These are phyloP conservation scores for Coleophoma cylindrospora DNA, from an alignment of 2,329 filamentous ascomycete species.

Conservation along the genomic window DNA sequence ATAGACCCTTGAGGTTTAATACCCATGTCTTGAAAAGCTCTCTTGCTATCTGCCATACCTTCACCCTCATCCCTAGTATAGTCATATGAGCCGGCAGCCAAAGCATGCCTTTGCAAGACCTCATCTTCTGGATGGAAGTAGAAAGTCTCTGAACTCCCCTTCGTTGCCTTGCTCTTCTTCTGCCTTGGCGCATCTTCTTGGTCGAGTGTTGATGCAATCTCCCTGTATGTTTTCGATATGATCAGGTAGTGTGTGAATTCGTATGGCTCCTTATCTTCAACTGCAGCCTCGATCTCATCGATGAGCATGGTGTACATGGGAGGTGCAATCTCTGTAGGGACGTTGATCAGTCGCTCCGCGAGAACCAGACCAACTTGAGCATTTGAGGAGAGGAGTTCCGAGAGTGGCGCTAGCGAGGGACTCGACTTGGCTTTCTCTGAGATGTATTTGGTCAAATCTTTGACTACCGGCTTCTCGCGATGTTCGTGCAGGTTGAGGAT, in stretches of 20 bases:
- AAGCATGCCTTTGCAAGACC: slow-evolving; percentile 71
- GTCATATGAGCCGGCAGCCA: slow-evolving; percentile 65
- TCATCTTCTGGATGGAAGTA: slow-evolving; percentile 98
- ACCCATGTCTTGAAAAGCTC: slow-evolving; percentile 90
- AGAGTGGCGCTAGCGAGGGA: slow-evolving; percentile 49
- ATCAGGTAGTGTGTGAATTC: slow-evolving; percentile 91
- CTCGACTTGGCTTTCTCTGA: slow-evolving; percentile 44
- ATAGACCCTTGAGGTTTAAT: slow-evolving; percentile 79
- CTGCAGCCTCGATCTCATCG: slow-evolving; percentile 83
- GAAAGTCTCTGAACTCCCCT: slow-evolving; percentile 59
- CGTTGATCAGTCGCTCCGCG: slow-evolving; percentile 93
- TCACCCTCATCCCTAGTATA: slow-evolving; percentile 77
- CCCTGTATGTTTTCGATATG: slow-evolving; percentile 85
- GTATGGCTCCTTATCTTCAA: slow-evolving; percentile 89
- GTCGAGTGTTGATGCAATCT: slow-evolving; percentile 78
- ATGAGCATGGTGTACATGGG: slow-evolving; percentile 93
- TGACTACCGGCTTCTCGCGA: slow-evolving; percentile 67
- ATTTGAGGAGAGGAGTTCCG: slow-evolving; percentile 50
- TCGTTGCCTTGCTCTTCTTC: slow-evolving; percentile 64
- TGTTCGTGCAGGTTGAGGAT: slow-evolving; percentile 80
- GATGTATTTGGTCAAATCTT: slow-evolving; percentile 69
- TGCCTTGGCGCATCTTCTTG: slow-evolving; percentile 54
- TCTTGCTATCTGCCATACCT: slow-evolving; percentile 80
- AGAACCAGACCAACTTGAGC: slow-evolving; percentile 76
- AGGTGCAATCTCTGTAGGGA: slow-evolving; percentile 87